Percentiles rank a stretch among this genome's conserved stretches.
Evolutionary conservation across 139 green algal species (phyloP).

Genomic region (Chlorella sorokiniana): DNA sequence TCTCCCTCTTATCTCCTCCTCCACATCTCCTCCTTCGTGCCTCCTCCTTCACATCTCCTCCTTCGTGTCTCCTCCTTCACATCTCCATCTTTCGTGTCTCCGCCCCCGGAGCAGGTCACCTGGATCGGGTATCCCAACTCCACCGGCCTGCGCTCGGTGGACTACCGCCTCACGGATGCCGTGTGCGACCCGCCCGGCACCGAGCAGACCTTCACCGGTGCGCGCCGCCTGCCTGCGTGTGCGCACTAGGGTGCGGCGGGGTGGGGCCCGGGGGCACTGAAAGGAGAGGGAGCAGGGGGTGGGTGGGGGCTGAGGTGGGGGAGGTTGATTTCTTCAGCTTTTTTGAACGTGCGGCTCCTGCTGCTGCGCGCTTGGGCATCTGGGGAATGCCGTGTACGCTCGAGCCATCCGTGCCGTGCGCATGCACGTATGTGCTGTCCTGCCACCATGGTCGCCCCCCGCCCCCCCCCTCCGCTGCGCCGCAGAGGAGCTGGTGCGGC

Average conservation of each 20-base stretch:
- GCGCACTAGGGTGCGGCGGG: too few species aligned
- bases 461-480: slow-evolving; percentile 21
- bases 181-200: slow-evolving; percentile 81
- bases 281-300: too few species aligned
- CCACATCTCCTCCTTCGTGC: too few species aligned
- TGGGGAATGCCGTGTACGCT: too few species aligned
- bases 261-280: too few species aligned
- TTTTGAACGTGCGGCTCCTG: too few species aligned
- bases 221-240: background rate
- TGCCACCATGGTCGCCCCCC: background rate
- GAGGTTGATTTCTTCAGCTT: too few species aligned
- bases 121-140: slow-evolving; percentile 99
- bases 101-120: slow-evolving; percentile 66
- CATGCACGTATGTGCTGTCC: background rate
- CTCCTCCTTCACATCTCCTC: background rate
- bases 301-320: too few species aligned
- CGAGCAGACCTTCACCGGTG: slow-evolving; percentile 54
- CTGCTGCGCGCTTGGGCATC: too few species aligned
- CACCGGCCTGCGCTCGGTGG: slow-evolving; percentile 83
- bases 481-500: slow-evolving; percentile 85
- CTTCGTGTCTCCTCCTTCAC: background rate
- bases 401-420: too few species aligned
- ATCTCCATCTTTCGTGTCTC: too few species aligned
- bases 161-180: slow-evolving; percentile 92
- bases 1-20: background rate